Base-by-base conservation (phyloP, 23 red algal species). In the Gracilaria gracilis region DNA sequence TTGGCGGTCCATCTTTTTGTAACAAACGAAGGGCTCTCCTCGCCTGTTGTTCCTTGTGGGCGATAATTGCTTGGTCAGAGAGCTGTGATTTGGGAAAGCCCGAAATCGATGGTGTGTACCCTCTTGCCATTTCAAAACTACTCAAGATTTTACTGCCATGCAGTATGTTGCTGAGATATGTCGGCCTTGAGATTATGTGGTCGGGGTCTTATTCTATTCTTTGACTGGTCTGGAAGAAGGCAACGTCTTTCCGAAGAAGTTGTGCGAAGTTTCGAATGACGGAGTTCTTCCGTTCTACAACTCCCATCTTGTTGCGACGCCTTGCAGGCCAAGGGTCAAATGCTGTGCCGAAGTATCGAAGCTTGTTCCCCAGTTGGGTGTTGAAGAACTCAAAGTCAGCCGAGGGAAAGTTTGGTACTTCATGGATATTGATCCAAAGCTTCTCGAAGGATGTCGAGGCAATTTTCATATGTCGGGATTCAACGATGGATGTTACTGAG, bases 131-230 rank as follows among this genome's bases (percentile, higher is more conserved):
- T 0, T 75, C 1, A 28, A 75, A 75, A 28, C 28, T 75, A 14
- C 69, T 75, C 69, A 75, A 42, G 36, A 7, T 75, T 13, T 6
- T 33, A 44, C 69, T 75, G 9, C 69, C 27, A 28, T 2, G 33
- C 7, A 75, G 69, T 33, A 75, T 21, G 44, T 75, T 75, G 44
- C 69, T 75, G 35, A 75, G 69, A 4, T 42, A 75, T n/a, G 33
- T 51, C 23, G 75, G 23, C 19, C 33, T 1, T 32, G 39, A 80
- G 37, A 80, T 20, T 32, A 80, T 40, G 19, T 80, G 42, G 19
- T 19, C 36, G 6, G 29, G 37, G 75, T 48, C 48, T 11, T 50
- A 80, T 80, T 49, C 19, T 49, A 50, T 25, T 53, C 75, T 40
- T 49, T 5, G 75, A 80, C 42, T 53, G 42, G 75, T 55, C 21